Base-by-base conservation (phyloP, 1,284 basidiomycete genomes). In the Heimioporus retisporus region DNA sequence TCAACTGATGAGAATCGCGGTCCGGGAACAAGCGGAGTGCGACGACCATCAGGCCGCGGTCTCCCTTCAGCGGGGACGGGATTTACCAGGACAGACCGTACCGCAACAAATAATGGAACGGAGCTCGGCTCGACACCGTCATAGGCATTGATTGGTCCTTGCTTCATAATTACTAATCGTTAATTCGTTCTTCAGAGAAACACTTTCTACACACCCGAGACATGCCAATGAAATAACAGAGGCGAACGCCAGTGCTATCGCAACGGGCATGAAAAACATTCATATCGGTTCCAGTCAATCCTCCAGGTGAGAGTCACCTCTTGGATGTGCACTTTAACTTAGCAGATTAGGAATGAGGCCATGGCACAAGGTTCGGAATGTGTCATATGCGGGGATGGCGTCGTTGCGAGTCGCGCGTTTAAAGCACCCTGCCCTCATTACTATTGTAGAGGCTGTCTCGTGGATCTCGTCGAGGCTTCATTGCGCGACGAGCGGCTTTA, bases 401-500 rank as follows among this genome's bases (percentile, higher is more conserved):
- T 73, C 18, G 4, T 54, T 13, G 54, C 51, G 0, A 31, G 42
- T 21, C 55, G 43, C 14, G 64, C 70, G 4, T 75, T 74, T 18
- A 65, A 69, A 40, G 80, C 79, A 4, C 78, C 81, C 2, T 85
- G 83, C 61, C 71, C 71, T 1, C 81, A 85, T 62, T 69, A 65
- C 48, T 84, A 84, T 63, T 81, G 82, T 71, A 70, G 63, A 44
- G 68, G 51, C 4, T 86, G 84, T 63, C 62, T 83, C 21, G 62
- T 77, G 3, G 72, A 71, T 48, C 80, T 85, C 59, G 79, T 83
- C 55, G 68, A 81, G 58, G 68, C 75, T 0, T 78, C 81, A 1
- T 75, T 79, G 16, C 75, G 72, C 1, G 83, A 85, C 46, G 83
- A 85, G 60, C 68, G 77, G 2, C 76, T 85, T 15, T 78, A 79